phyloP scores from a whole-genome alignment of 257 asterid genomes.

The Plantago major region DNA sequence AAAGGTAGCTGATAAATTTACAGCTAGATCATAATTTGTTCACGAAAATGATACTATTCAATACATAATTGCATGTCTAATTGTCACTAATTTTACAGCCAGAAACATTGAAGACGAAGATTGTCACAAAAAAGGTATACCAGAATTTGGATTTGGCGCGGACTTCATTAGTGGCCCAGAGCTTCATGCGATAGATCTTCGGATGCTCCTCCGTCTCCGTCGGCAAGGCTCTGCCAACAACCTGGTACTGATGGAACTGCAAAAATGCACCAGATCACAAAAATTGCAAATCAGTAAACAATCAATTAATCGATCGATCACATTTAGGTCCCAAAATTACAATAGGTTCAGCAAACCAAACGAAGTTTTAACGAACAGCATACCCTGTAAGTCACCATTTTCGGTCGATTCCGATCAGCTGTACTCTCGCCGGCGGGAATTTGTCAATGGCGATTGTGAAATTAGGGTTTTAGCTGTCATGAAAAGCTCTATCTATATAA shows the following conservation, averaged over 20 bases:
- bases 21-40: no score
- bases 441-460: no score
- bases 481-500: neutral
- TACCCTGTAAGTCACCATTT: constrained; percentile 15
- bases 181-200: constrained; percentile 49
- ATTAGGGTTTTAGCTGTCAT: neutral
- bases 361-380: no score
- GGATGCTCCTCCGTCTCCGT: constrained; percentile 47
- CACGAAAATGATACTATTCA: no score
- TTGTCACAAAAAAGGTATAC: constrained; percentile 4
- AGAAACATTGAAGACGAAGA: neutral
- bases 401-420: neutral
- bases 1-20: no score
- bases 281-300: no score
- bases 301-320: no score
- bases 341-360: no score
- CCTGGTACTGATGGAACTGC: constrained; percentile 51
- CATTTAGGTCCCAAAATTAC: neutral
- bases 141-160: constrained; percentile 53
- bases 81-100: no score
- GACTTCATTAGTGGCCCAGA: constrained; percentile 52
- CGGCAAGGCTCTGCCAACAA: constrained; percentile 48
- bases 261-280: neutral
- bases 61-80: no score
- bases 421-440: no score